Conservation (phyloP, 768 basidiomycete species). For the Lentinula sp. region DNA sequence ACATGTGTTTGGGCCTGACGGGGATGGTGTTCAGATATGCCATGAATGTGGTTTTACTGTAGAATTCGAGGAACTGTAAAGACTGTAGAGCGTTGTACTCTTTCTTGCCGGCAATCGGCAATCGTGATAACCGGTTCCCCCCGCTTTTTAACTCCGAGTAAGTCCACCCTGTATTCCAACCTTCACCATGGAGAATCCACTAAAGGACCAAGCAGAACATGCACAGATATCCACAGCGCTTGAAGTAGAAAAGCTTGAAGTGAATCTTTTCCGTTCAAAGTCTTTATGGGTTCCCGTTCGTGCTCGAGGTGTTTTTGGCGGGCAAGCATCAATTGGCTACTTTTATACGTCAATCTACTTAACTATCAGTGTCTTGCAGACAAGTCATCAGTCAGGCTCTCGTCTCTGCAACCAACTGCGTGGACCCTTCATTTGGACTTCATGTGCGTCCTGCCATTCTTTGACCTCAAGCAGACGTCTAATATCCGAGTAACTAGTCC, state of each 20-base stretch:
- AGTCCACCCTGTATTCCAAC: conserved; percentile 12
- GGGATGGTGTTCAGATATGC: conserved; percentile 67
- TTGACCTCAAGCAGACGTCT: background rate
- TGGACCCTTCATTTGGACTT: conserved; percentile 55
- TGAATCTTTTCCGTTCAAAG: conserved; percentile 73
- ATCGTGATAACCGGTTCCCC: conserved; percentile 5
- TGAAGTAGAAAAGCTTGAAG: conserved; percentile 74
- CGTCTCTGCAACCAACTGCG: conserved; percentile 73
- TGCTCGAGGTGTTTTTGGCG: conserved; percentile 77
- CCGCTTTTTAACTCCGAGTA: conserved; percentile 3
- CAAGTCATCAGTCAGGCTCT: conserved; percentile 88
- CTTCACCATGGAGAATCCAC: conserved; percentile 22
- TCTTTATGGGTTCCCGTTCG: conserved; percentile 56
- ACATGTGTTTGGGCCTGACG: conserved; percentile 71
- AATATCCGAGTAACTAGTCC: conserved; percentile 35
- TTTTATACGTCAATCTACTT: background rate
- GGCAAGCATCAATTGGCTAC: conserved; percentile 26
- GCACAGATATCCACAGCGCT: conserved; percentile 67
- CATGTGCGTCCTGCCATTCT: conserved; percentile 54
- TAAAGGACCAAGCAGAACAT: conserved; percentile 49
- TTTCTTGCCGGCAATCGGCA: background rate
- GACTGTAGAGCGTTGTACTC: conserved; percentile 31
- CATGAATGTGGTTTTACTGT: conserved; percentile 88
- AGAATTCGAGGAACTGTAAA: conserved; percentile 75
- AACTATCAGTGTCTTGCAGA: conserved; percentile 13